Conservation (phyloP, 306 rosid genomes). For the Mimosa bimucronata region DNA sequence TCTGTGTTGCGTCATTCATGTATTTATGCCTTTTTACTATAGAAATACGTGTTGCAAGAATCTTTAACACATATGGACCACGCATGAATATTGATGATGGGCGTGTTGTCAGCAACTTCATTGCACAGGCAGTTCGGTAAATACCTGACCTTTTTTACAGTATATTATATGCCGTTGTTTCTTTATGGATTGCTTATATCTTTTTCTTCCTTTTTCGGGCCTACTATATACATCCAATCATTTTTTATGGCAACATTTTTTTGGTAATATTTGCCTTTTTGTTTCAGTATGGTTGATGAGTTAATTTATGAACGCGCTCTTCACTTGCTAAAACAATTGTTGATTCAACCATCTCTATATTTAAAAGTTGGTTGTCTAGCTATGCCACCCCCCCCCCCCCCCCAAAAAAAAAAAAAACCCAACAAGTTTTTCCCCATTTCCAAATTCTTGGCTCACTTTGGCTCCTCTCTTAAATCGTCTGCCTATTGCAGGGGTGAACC, state of each 20-base stretch:
- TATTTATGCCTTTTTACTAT: slow-evolving; percentile 22
- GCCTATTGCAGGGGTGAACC: slow-evolving; percentile 64
- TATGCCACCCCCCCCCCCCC: not conserved
- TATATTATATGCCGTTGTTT: slow-evolving; percentile 15
- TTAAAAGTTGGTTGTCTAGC: not conserved
- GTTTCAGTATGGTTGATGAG: no score
- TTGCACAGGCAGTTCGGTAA: slow-evolving; percentile 97
- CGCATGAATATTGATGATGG: slow-evolving; percentile 99
- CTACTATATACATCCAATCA: not conserved
- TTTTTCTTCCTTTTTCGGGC: not conserved
- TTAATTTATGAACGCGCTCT: no score
- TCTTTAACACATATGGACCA: slow-evolving; percentile 97
- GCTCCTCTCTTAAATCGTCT: slow-evolving; percentile 27
- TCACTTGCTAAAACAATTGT: no score
- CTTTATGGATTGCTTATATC: slow-evolving; percentile 10
- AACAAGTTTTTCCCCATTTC: not conserved
- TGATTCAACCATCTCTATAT: no score
- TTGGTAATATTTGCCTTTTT: no score
- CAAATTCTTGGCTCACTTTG: not conserved
- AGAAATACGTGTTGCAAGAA: slow-evolving; percentile 96
- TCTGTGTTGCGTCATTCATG: slow-evolving; percentile 5
- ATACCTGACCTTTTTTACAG: slow-evolving; percentile 15
- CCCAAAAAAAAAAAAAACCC: no score
- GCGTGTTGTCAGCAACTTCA: slow-evolving; percentile 96
- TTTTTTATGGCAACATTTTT: no score